Conservation (phyloP, 208 protist genomes). For the Leishmania major region DNA sequence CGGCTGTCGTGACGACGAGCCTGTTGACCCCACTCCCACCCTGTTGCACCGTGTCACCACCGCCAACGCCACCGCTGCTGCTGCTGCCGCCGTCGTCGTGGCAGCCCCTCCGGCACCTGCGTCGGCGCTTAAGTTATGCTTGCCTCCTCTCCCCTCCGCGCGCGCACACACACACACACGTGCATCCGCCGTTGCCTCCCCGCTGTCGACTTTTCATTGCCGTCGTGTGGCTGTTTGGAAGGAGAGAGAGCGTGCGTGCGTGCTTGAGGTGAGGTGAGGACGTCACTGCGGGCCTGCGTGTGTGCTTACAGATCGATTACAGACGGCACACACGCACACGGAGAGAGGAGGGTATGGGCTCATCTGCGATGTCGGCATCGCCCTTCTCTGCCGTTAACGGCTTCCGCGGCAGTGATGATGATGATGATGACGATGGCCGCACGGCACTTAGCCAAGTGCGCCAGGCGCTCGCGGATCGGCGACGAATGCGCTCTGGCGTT, state of each 20-base stretch:
- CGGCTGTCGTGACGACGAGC: not conserved
- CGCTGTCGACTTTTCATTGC: no score
- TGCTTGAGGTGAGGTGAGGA: no score
- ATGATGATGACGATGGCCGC: not conserved
- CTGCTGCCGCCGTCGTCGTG: not conserved
- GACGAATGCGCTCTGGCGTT: not conserved
- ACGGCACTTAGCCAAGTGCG: constrained; percentile 10
- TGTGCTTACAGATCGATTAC: not conserved
- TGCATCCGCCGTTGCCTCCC: no score
- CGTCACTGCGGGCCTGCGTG: not conserved
- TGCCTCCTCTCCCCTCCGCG: not conserved
- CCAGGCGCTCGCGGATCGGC: constrained; percentile 18
- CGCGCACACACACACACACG: not conserved
- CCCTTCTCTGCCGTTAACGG: not conserved
- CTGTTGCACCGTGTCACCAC: not conserved
- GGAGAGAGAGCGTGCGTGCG: no score
- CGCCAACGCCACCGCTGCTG: not conserved
- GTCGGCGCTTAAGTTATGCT: not conserved
- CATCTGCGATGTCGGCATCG: not conserved
- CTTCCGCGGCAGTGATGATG: not conserved
- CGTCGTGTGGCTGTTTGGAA: not conserved
- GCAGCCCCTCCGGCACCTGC: not conserved
- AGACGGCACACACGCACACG: not conserved
- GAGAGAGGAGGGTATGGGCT: not conserved
- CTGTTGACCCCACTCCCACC: not conserved